Evolutionary conservation across 305 asterid genomes (phyloP).

Genomic region (Plantago coronopus): DNA sequence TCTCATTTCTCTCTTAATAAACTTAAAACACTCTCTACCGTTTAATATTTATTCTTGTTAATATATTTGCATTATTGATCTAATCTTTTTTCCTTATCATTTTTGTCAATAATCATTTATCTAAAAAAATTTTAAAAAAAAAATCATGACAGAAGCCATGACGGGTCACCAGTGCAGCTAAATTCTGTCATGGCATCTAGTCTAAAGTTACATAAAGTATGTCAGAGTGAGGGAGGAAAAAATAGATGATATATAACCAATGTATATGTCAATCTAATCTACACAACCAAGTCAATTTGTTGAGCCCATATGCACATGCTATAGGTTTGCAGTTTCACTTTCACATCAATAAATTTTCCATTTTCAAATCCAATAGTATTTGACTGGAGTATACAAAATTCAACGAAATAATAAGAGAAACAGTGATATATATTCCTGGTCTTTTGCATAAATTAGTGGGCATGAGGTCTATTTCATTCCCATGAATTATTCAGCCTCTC

Average conservation of each 20-base stretch:
- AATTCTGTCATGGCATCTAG: neutral
- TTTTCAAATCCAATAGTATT: slow-evolving; percentile 12
- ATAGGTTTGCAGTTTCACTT: slow-evolving; percentile 18
- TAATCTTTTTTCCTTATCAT: too few species aligned
- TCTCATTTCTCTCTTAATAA: too few species aligned
- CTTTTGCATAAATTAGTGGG: slow-evolving; percentile 24
- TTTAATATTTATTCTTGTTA: too few species aligned
- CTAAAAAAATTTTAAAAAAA: too few species aligned
- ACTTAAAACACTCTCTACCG: too few species aligned
- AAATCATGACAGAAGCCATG: too few species aligned
- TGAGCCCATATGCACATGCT: slow-evolving; percentile 42
- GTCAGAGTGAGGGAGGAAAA: too few species aligned
- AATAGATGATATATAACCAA: slow-evolving; percentile 13
- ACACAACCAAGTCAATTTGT: slow-evolving; percentile 18
- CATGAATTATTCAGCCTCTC: slow-evolving; percentile 20
- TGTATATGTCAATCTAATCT: slow-evolving; percentile 9
- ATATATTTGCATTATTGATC: too few species aligned
- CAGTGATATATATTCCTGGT: neutral
- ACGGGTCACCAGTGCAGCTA: too few species aligned
- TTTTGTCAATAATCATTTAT: too few species aligned
- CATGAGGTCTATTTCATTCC: slow-evolving; percentile 23
- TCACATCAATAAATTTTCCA: slow-evolving; percentile 20
- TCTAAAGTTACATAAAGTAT: too few species aligned
- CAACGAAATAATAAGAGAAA: neutral
- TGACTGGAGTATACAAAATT: neutral